A percentile compares a stretch with the other conserved stretches of the same genome.
These are phyloP conservation scores for Tricholoma terreum DNA, from an alignment of 768 basidiomycete species.

Conservation along the genomic window DNA sequence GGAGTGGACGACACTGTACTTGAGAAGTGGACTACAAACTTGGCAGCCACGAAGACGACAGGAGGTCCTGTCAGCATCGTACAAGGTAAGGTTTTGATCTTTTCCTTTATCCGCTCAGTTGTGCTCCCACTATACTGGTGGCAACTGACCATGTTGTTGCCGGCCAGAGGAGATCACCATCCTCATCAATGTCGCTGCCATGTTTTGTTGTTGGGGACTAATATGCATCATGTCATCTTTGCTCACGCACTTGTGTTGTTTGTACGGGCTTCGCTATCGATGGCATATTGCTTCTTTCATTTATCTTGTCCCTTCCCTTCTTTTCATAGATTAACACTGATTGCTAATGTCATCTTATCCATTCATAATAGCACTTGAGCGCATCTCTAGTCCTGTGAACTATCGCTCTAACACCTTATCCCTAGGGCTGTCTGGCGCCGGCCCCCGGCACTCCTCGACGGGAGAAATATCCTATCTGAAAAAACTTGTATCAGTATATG, in stretches of 20 bases:
- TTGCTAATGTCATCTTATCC: slow-evolving; percentile 21
- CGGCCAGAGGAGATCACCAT: not conserved
- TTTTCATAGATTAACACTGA: slow-evolving; percentile 15
- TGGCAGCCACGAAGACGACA: slow-evolving; percentile 25
- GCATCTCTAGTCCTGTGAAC: slow-evolving; percentile 43
- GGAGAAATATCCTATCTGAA: slow-evolving; percentile 69
- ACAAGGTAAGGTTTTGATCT: slow-evolving; percentile 30
- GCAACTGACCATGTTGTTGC: not conserved
- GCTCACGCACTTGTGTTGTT: slow-evolving; percentile 22
- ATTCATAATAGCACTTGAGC: slow-evolving; percentile 56
- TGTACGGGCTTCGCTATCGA: slow-evolving; percentile 18
- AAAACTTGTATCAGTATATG: slow-evolving; percentile 66
- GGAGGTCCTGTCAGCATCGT: slow-evolving; percentile 28
- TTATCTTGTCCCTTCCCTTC: slow-evolving; percentile 7
- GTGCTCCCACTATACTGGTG: not conserved
- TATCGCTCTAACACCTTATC: slow-evolving; percentile 34
- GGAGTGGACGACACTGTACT: slow-evolving; percentile 30
- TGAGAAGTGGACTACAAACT: slow-evolving; percentile 38
- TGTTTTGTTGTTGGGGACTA: too few relatives aligned
- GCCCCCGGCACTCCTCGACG: slow-evolving; percentile 59
- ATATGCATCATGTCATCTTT: not conserved
- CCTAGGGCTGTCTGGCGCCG: slow-evolving; percentile 36
- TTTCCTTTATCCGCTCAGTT: slow-evolving; percentile 5
- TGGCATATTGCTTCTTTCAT: slow-evolving; percentile 14
- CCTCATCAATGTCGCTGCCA: too few relatives aligned